These are phyloP conservation scores for Postia placenta DNA, from an alignment of 768 basidiomycete genomes.

Conservation along the genomic window DNA sequence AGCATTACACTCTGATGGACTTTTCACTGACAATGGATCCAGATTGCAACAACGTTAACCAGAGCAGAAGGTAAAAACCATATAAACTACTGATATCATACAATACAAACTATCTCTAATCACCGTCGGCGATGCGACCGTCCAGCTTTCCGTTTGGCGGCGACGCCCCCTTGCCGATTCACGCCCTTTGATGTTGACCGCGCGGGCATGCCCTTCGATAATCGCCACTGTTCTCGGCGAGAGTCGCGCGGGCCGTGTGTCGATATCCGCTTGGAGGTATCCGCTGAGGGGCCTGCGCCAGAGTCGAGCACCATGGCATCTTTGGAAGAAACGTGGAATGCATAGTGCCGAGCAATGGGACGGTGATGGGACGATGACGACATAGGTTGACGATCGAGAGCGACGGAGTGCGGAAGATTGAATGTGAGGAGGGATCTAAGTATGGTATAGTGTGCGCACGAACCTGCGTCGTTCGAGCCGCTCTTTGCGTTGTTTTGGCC, in stretches of 20 bases:
- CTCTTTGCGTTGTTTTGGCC: conserved; percentile 2
- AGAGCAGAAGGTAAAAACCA: not conserved
- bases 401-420: not conserved
- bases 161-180: conserved; percentile 62
- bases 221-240: conserved; percentile 76
- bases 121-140: conserved; percentile 66
- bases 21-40: too few relatives aligned
- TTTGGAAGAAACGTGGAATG: conserved; percentile 9
- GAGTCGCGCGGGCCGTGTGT: conserved; percentile 79
- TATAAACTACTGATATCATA: not conserved
- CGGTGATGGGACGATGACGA: not conserved
- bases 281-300: conserved; percentile 18
- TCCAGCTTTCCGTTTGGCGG: conserved; percentile 61
- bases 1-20: too few relatives aligned
- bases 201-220: conserved; percentile 66
- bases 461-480: conserved; percentile 13
- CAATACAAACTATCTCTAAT: conserved; percentile 12
- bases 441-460: conserved; percentile 1
- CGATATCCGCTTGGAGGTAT: conserved; percentile 43
- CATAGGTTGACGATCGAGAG: too few relatives aligned
- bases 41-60: too few relatives aligned
- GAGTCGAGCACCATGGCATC: conserved; percentile 54
- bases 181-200: conserved; percentile 45
- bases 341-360: too few relatives aligned
- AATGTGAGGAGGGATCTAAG: not conserved